Percentiles rank a stretch among this genome's conserved stretches.
Conservation (phyloP, 1,284 basidiomycete genomes). For the Papiliotrema fonsecae region DNA sequence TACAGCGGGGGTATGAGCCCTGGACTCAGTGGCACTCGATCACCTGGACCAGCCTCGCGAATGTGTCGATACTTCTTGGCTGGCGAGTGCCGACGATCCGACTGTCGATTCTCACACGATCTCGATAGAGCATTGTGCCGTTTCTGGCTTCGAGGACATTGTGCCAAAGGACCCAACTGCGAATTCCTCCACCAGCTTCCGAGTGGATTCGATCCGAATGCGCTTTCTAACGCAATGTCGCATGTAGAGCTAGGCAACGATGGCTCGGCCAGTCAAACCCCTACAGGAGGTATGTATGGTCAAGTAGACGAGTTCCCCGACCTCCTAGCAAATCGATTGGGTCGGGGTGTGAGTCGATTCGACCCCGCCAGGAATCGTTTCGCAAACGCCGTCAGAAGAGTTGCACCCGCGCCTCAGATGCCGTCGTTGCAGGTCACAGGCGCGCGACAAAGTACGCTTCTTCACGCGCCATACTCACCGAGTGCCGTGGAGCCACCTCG, state of each 20-base stretch:
- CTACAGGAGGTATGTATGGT: constrained; percentile 24
- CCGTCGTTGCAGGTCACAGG: constrained; percentile 26
- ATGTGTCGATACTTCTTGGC: constrained; percentile 96
- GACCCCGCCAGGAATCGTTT: constrained; percentile 82
- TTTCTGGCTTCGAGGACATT: constrained; percentile 96
- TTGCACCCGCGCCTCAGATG: constrained; percentile 25
- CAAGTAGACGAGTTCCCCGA: constrained; percentile 79
- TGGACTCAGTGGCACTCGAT: constrained; percentile 39
- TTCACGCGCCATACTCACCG: constrained; percentile 12
- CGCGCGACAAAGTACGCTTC: constrained; percentile 22
- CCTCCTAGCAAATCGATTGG: constrained; percentile 43
- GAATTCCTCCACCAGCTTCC: constrained; percentile 81
- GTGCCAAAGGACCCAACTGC: constrained; percentile 79
- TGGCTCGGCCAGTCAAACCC: constrained; percentile 41
- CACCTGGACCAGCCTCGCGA: constrained; percentile 56
- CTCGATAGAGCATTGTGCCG: constrained; percentile 88
- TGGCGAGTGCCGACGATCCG: constrained; percentile 89
- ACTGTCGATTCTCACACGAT: constrained; percentile 95
- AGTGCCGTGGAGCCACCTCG: constrained; percentile 51
- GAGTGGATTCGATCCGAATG: constrained; percentile 50
- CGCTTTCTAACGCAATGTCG: constrained; percentile 60
- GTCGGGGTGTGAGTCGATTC: constrained; percentile 43
- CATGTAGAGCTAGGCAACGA: constrained; percentile 58
- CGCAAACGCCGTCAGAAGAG: constrained; percentile 52
- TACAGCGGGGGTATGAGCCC: constrained; percentile 33